Base-by-base conservation (phyloP, 129 eudicot genomes). In the Lactuca saligna region DNA sequence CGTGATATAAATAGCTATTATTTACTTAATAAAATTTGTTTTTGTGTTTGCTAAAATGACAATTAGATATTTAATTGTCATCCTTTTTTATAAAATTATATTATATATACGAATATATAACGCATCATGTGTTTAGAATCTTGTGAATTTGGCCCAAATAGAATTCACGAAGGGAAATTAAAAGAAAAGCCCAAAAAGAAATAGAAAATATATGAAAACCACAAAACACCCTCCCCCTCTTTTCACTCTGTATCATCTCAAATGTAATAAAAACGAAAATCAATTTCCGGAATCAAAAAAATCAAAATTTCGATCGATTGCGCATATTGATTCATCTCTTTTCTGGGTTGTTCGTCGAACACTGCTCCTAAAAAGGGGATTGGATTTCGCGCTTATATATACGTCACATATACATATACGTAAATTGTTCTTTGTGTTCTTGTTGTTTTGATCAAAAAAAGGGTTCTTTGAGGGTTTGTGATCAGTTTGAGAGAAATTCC, bases 391-490 rank as follows among this genome's bases (percentile, higher is more conserved):
- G 53, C 13, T 74, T 13, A 54, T 8, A 73, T 54, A 76, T 65
- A 44, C 68, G 42, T 35, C 38, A 66, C 54, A 34, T 32, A 49
- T 17, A 13, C 63, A 33, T 50, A 16, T 63, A 69, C 61, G 70
- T 74, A 20, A 54, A 69, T 61, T 69, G 51, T 41, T 61, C 31
- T 62, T 32, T 71, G 49, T 59, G 29, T 34, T 49, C 35, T 50
- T 54, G 34, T 29, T 68, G 31, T 50, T 66, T 46, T 66, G 77
- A 70, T 71, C 85, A 83, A 80, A 79, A 79, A 63, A 65, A 46
- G 67, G 79, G 70, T 73, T 80, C 51, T 67, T 82, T 75, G 71
- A 75, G 79, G 88, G 80, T 75, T 88, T 72, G 6, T 66, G 50
- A 51, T 78, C 77, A 65, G 83, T 78, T 70, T 38, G 20, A 9